Evolutionary conservation across 768 basidiomycete genomes (phyloP).

Genomic region (Calvatia gigantea): DNA sequence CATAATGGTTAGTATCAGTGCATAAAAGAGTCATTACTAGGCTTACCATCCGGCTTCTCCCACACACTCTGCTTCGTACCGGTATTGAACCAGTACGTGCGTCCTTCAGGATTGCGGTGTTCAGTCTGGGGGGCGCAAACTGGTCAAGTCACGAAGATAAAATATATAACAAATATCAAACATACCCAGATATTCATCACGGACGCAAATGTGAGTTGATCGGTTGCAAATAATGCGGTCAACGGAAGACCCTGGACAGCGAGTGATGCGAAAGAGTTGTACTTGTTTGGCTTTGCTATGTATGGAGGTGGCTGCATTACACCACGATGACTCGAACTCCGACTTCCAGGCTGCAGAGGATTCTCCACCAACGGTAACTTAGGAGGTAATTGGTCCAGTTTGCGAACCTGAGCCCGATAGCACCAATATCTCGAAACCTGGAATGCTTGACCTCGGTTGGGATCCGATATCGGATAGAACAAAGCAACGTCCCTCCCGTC

Average conservation of each 20-base stretch:
- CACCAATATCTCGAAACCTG: too few species aligned
- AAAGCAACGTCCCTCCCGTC: too few species aligned
- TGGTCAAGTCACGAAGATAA: not conserved
- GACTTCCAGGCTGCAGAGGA: too few species aligned
- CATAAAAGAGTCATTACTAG: not conserved
- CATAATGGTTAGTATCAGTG: not conserved
- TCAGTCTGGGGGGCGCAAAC: slow-evolving; percentile 62
- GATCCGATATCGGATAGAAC: too few species aligned
- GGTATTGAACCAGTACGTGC: slow-evolving; percentile 98
- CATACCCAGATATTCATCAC: slow-evolving; percentile 34
- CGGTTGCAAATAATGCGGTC: not conserved
- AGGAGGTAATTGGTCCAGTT: too few species aligned
- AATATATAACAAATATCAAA: not conserved
- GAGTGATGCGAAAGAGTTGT: not conserved
- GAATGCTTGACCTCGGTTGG: too few species aligned
- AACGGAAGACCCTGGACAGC: not conserved
- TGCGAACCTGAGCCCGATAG: too few species aligned
- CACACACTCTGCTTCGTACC: slow-evolving; percentile 88
- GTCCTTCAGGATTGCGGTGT: slow-evolving; percentile 92
- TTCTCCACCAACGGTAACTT: too few species aligned
- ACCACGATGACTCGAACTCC: not conserved
- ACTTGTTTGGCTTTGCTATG: slow-evolving; percentile 16
- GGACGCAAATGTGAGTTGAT: slow-evolving; percentile 3
- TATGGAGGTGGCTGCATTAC: not conserved
- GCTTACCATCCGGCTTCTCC: slow-evolving; percentile 94